Evolutionary conservation across 805 yeast species (phyloP).

Genomic region (Scheffersomyces stipitis): DNA sequence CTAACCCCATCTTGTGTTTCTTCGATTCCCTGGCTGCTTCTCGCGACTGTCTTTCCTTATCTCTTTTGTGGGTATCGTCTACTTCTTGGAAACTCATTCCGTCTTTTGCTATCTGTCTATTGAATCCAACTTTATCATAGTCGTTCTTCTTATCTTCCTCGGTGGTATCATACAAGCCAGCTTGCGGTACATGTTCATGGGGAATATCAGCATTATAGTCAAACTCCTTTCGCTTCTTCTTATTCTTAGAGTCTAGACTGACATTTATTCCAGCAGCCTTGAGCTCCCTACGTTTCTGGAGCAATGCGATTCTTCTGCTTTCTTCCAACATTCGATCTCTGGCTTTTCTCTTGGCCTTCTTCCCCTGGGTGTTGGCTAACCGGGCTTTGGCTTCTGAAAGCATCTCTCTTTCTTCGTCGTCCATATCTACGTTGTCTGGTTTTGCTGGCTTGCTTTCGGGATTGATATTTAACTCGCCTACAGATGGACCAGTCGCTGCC

Average conservation of each 20-base stretch:
- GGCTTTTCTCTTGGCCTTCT: constrained; percentile 87
- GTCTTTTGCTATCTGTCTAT: constrained; percentile 36
- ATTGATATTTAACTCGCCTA: constrained; percentile 63
- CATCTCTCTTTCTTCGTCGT: constrained; percentile 90
- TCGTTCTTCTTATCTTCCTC: constrained; percentile 53
- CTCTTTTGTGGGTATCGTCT: constrained; percentile 29
- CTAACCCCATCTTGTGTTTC: constrained; percentile 17
- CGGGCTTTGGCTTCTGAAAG: constrained; percentile 92
- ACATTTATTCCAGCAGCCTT: constrained; percentile 73
- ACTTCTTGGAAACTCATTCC: constrained; percentile 47
- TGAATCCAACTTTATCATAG: constrained; percentile 40
- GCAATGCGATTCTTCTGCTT: constrained; percentile 67
- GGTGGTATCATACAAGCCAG: constrained; percentile 66
- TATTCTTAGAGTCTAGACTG: constrained; percentile 51
- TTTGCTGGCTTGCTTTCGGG: constrained; percentile 79
- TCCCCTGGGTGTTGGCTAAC: constrained; percentile 88
- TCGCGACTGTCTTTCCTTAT: constrained; percentile 24
- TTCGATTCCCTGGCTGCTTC: constrained; percentile 13
- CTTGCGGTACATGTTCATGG: constrained; percentile 66
- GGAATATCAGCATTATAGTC: constrained; percentile 86
- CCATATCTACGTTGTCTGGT: constrained; percentile 78
- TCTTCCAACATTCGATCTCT: constrained; percentile 83
- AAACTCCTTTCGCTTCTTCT: constrained; percentile 57
- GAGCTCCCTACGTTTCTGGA: constrained; percentile 79
- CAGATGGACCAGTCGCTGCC: constrained; percentile 42